These are phyloP conservation scores for Phialocephala sp. DNA, from an alignment of 2,329 filamentous ascomycete genomes.

Conservation along the genomic window DNA sequence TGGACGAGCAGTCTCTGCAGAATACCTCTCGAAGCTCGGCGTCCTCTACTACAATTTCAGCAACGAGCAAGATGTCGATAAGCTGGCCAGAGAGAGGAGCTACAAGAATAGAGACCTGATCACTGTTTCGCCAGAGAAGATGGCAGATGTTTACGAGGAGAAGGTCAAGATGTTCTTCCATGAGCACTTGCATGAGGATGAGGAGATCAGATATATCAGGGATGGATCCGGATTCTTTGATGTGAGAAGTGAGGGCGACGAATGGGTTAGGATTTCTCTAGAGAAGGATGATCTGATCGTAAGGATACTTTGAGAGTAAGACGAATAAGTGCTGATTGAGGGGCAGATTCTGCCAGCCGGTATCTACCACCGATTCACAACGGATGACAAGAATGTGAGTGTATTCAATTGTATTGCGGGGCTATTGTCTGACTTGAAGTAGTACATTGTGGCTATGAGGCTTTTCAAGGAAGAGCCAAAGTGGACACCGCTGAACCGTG, in stretches of 20 bases:
- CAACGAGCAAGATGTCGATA: constrained; percentile 70
- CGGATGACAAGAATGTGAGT: constrained; percentile 86
- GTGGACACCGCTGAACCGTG: constrained; percentile 92
- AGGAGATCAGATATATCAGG: constrained; percentile 95
- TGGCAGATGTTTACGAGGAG: constrained; percentile 87
- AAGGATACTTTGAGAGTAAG: constrained; percentile 15
- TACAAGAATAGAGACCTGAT: constrained; percentile 98
- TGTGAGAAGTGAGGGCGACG: constrained; percentile 79
- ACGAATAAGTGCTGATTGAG: constrained; percentile 24
- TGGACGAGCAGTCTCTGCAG: constrained; percentile 67
- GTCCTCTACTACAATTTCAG: constrained; percentile 78
- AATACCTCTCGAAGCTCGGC: constrained; percentile 74
- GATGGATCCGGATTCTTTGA: constrained; percentile 93
- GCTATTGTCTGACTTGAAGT: constrained; percentile 23
- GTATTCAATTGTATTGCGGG: constrained; percentile 4
- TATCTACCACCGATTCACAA: constrained; percentile 98
- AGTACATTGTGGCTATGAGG: constrained; percentile 96
- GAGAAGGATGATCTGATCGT: constrained; percentile 85
- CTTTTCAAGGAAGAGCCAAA: constrained; percentile 98
- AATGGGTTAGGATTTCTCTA: constrained; percentile 86
- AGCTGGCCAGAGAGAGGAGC: constrained; percentile 73
- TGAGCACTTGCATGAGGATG: constrained; percentile 97
- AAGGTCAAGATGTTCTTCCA: constrained; percentile 94
- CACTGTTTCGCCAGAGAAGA: constrained; percentile 81
- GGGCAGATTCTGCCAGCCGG: constrained; percentile 79